phyloP scores from a whole-genome alignment of 352 stramenopile genomes.

The Pythium rishiriense region DNA sequence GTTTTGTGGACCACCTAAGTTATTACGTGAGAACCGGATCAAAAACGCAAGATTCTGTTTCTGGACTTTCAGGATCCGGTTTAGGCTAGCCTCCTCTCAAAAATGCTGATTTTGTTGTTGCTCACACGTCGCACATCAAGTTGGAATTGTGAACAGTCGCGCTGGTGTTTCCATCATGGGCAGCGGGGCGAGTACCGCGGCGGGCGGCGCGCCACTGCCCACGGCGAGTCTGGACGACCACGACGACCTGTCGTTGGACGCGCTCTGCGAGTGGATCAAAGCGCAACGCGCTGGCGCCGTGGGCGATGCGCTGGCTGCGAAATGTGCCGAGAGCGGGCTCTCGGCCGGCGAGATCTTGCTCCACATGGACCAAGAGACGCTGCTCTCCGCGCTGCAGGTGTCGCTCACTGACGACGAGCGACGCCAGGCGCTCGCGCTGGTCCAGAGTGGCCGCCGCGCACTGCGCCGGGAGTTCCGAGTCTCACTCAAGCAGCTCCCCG shows the following conservation, averaged over 20 bases:
- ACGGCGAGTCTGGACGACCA: slow-evolving; percentile 5
- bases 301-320: slow-evolving; percentile 7
- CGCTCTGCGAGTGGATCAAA: slow-evolving; percentile 37
- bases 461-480: slow-evolving; percentile 34
- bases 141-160: slow-evolving; percentile 7
- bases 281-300: slow-evolving; percentile 17
- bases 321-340: slow-evolving; percentile 26
- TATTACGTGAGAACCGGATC: too few species aligned
- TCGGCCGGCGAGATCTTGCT: slow-evolving; percentile 30
- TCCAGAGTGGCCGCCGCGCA: slow-evolving; percentile 29
- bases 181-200: slow-evolving; percentile 27
- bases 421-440: slow-evolving; percentile 21
- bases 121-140: slow-evolving; percentile 1
- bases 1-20: slow-evolving; percentile 14
- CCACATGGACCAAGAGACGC: slow-evolving; percentile 37
- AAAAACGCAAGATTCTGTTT: too few species aligned
- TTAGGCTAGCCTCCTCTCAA: too few species aligned
- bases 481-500: slow-evolving; percentile 80
- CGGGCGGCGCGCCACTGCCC: background rate
- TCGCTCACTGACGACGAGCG: slow-evolving; percentile 9
- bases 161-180: slow-evolving; percentile 20
- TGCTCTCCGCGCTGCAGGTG: slow-evolving; percentile 23
- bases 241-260: slow-evolving; percentile 28
- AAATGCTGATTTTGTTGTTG: too few species aligned
- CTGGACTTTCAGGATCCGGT: too few species aligned